Percentiles rank a stretch among this genome's conserved stretches.
These are phyloP conservation scores for Russula virescens DNA, from an alignment of 768 basidiomycete genomes.

Conservation along the genomic window DNA sequence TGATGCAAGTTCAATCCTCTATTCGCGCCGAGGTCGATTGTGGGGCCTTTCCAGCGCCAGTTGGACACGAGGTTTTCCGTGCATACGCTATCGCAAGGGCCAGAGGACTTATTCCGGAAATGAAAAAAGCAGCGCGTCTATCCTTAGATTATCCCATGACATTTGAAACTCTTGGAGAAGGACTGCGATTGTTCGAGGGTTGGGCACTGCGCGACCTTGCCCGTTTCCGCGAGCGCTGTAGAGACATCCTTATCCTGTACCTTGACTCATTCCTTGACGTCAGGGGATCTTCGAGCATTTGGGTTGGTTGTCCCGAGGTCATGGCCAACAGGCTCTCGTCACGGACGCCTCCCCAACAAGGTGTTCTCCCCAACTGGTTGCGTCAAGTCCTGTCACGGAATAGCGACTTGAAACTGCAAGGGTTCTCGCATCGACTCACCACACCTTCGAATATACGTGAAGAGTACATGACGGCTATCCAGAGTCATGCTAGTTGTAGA, in stretches of 20 bases:
- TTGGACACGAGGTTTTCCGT: slow-evolving; percentile 1
- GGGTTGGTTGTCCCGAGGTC: background rate
- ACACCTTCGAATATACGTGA: background rate
- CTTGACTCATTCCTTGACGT: background rate
- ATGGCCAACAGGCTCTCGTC: too few relatives aligned
- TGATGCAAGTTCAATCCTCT: slow-evolving; percentile 11
- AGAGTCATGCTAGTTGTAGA: background rate
- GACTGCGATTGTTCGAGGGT: slow-evolving; percentile 4
- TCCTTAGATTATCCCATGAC: slow-evolving; percentile 5
- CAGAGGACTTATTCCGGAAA: background rate
- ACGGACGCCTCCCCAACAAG: background rate
- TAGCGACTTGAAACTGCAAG: background rate
- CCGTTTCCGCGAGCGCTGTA: background rate
- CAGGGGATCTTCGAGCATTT: background rate
- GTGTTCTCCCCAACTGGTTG: background rate
- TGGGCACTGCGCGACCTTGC: slow-evolving; percentile 2
- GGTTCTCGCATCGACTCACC: background rate
- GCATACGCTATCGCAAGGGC: slow-evolving; percentile 20
- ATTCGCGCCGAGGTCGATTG: background rate
- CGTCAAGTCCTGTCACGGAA: background rate
- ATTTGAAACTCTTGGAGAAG: slow-evolving; percentile 5
- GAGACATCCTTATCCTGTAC: background rate
- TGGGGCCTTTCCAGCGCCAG: background rate
- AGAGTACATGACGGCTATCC: background rate
- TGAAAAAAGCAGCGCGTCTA: background rate